Base-by-base conservation (phyloP, 306 rosid genomes). In the Lathyrus aphaca region DNA sequence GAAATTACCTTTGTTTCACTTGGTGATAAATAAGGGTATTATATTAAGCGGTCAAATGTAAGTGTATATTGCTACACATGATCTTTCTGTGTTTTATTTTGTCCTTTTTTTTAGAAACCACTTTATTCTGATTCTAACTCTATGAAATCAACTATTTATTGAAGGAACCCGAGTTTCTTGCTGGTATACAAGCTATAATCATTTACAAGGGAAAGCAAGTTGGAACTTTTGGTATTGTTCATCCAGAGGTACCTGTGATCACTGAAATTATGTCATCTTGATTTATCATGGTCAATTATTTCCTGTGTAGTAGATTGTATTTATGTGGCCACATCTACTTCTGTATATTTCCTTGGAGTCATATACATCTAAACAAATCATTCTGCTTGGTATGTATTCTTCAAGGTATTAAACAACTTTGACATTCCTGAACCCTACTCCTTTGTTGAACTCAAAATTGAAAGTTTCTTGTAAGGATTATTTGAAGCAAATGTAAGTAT, bases 361-460 rank as follows among this genome's bases (percentile, higher is more conserved):
- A 11, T 49, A n/a, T 51, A 14, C 38, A 17, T 76, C 27, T 14
- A 49, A 48, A 48, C 58, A 55, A 37, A 10, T 37, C 11, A 6
- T 59, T 60, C n/a, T 69, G 27, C 35, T n/a, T 77, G 30, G n/a
- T n/a, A n/a, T 67, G 46, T 69, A 21, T 59, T 51, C 53, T 73
- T 71, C 74, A 95, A 94, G 97, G 97, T 94, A 37, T 75, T 90
- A 29, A 81, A 72, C 80, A 91, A 90, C 83, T 94, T 91, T 0
- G 89, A 94, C 86, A 88, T 94, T 80, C 80, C 95, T 1, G 96
- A 94, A 82, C 97, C 97, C 0, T 94, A 97, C 91, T 94, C 98
- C 62, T 90, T 77, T 30, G 91, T 87, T 23, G 96, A 94, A 77
- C 81, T 94, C 42, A 72, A 78, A 77, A 71, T 94, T 8, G 89